These are phyloP conservation scores for Saksenaea vasiformis DNA, from an alignment of 371 early-diverging fungal species.

Conservation along the genomic window DNA sequence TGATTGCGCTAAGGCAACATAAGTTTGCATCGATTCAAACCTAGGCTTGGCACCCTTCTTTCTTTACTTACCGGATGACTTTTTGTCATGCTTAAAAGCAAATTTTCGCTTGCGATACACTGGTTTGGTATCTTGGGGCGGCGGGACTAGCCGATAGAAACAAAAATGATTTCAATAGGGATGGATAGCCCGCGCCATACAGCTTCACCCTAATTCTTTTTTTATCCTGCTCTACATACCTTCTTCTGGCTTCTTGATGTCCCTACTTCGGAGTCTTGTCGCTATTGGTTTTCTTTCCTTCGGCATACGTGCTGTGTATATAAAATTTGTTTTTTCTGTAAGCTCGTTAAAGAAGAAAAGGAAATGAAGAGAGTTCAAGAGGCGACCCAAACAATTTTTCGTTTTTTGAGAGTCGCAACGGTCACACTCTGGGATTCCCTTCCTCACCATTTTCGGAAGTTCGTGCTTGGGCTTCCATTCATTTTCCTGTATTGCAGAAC, in stretches of 20 bases:
- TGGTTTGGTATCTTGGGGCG: not conserved
- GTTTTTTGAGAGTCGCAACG: not conserved
- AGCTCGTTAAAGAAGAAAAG: not conserved
- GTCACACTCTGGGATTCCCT: not conserved
- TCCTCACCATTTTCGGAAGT: not conserved
- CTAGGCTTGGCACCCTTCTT: not conserved
- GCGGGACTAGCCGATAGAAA: slow-evolving; percentile 8
- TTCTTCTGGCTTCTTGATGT: not conserved
- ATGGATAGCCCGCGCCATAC: not conserved
- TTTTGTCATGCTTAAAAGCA: not conserved
- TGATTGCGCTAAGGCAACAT: not conserved
- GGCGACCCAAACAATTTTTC: slow-evolving; percentile 5
- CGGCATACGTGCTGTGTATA: not conserved
- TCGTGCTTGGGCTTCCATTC: not conserved
- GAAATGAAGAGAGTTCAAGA: slow-evolving; percentile 4
- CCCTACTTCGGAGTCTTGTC: not conserved
- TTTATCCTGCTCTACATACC: slow-evolving; percentile 1
- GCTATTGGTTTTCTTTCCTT: slow-evolving; percentile 5
- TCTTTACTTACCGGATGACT: not conserved
- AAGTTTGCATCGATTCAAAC: slow-evolving; percentile 1
- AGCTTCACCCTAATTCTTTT: not conserved
- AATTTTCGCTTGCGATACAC: not conserved
- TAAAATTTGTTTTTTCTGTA: not conserved
- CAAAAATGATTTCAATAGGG: not conserved
- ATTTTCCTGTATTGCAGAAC: not conserved